These are phyloP conservation scores for Bacterosira constricta DNA, from an alignment of 108 stramenopile genomes.

Conservation along the genomic window DNA sequence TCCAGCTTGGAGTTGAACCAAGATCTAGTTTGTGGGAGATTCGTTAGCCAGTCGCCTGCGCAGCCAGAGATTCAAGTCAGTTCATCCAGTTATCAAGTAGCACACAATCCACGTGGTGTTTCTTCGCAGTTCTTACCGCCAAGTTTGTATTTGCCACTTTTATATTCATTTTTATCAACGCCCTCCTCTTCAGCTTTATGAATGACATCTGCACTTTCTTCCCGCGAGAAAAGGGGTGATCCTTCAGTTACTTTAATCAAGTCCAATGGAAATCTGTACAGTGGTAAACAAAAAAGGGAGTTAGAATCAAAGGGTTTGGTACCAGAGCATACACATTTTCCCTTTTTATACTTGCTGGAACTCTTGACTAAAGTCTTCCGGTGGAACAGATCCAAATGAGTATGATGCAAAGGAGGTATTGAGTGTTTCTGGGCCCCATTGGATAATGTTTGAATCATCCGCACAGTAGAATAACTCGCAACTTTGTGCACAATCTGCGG, in stretches of 20 bases:
- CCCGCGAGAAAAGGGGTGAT: slow-evolving; percentile 50
- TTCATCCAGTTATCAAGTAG: not conserved
- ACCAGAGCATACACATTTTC: not conserved
- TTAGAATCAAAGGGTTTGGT: not conserved
- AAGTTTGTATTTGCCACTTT: slow-evolving; percentile 66
- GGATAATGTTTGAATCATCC: slow-evolving; percentile 1
- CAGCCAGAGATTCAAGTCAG: not conserved
- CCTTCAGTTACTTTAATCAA: slow-evolving; percentile 62
- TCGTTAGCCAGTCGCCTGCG: slow-evolving; percentile 57
- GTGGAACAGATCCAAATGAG: slow-evolving; percentile 63
- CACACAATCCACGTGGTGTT: not conserved
- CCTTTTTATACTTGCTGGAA: slow-evolving; percentile 36
- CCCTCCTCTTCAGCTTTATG: slow-evolving; percentile 53
- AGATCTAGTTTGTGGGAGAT: slow-evolving; percentile 55
- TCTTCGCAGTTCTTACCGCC: slow-evolving; percentile 34
- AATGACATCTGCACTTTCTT: slow-evolving; percentile 48
- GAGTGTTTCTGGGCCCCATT: not conserved
- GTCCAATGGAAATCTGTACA: slow-evolving; percentile 58
- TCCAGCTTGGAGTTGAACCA: slow-evolving; percentile 63
- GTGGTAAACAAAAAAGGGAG: not conserved
- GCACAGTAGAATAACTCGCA: slow-evolving; percentile 70
- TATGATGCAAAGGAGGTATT: slow-evolving; percentile 54
- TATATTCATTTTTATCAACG: slow-evolving; percentile 64
- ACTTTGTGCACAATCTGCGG: slow-evolving; percentile 52
- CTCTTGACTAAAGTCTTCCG: slow-evolving; percentile 68